A percentile compares a stretch with the other conserved stretches of the same genome.
Evolutionary conservation across 2,329 filamentous ascomycete genomes (phyloP).

Genomic region (Rutstroemia sp.): DNA sequence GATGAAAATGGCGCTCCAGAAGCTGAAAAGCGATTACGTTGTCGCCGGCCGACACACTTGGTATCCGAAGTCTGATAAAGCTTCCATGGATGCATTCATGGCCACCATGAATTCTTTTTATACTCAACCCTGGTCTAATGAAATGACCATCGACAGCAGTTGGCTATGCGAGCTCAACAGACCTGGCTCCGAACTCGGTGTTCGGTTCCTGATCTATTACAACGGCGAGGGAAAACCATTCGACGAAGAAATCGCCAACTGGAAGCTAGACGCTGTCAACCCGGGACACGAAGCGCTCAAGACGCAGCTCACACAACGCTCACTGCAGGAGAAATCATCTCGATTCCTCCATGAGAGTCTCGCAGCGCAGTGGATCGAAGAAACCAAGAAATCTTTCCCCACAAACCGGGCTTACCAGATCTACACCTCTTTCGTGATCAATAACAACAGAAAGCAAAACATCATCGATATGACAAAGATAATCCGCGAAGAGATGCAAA

Average conservation of each 20-base stretch:
- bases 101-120: no score
- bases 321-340: background rate
- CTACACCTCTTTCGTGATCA: background rate
- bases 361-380: background rate
- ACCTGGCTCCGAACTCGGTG: background rate
- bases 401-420: background rate
- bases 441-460: background rate
- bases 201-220: background rate
- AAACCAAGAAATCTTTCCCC: background rate
- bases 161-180: background rate
- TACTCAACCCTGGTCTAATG: no score
- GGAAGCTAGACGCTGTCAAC: background rate
- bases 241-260: background rate
- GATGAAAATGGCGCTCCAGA: no score
- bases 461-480: background rate
- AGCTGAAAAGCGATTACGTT: no score
- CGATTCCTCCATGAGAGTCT: background rate
- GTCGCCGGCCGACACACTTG: no score
- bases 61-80: no score
- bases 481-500: background rate
- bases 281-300: background rate
- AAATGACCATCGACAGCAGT: background rate
- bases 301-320: no score
- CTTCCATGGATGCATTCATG: no score
- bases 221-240: background rate